phyloP scores from a whole-genome alignment of 805 yeast species.

The Lipomyces lipofer region DNA sequence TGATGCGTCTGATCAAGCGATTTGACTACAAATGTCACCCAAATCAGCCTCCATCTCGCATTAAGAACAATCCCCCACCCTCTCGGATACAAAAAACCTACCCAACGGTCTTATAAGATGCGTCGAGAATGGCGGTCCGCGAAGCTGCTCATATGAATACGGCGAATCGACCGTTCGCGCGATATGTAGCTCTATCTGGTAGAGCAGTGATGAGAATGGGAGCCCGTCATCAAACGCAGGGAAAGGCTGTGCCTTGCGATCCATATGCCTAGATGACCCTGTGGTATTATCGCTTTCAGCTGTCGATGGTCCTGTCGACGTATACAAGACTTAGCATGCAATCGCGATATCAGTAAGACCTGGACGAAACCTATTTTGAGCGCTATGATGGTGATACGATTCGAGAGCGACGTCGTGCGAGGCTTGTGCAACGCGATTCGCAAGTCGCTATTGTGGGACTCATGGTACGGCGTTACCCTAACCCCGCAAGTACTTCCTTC shows the following conservation, averaged over 20 bases:
- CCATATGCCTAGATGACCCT: constrained; percentile 14
- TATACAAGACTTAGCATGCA: too few relatives aligned
- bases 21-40: constrained; percentile 12
- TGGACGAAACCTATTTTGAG: too few relatives aligned
- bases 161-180: constrained; percentile 35
- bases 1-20: constrained; percentile 34
- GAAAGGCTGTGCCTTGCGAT: constrained; percentile 32
- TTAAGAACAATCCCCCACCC: too few relatives aligned
- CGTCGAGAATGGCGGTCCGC: constrained; percentile 33
- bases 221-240: constrained; percentile 32
- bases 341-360: too few relatives aligned
- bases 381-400: too few relatives aligned
- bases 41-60: neutral
- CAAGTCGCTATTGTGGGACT: too few relatives aligned
- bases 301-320: too few relatives aligned
- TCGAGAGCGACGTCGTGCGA: too few relatives aligned
- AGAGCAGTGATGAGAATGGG: constrained; percentile 34
- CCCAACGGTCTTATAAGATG: constrained; percentile 35
- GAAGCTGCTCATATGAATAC: constrained; percentile 37
- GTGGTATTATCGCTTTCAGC: too few relatives aligned
- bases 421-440: too few relatives aligned
- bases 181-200: constrained; percentile 34
- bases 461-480: too few relatives aligned
- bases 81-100: constrained; percentile 17
- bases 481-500: too few relatives aligned